These are phyloP conservation scores for Thalassiosira ordinaria DNA, from an alignment of 352 stramenopile species.

Conservation along the genomic window DNA sequence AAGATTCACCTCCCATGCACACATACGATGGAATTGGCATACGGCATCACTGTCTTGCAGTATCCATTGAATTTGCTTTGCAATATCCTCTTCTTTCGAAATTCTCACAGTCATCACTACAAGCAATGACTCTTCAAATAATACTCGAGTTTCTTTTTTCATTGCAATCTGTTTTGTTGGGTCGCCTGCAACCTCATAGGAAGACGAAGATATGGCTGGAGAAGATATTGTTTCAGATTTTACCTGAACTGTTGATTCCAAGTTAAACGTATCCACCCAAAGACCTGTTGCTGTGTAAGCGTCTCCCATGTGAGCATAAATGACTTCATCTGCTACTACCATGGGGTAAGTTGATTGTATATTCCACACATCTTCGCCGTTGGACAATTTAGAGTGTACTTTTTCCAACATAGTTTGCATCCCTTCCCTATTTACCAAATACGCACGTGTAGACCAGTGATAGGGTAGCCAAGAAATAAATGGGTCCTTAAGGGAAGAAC, in stretches of 20 bases:
- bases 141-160: not conserved
- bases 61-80: not conserved
- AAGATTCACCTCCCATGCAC: slow-evolving; percentile 11
- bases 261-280: not conserved
- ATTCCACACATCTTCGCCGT: too few species aligned
- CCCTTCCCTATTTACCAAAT: slow-evolving; percentile 12
- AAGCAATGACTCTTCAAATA: slow-evolving; percentile 1
- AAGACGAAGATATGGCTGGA: too few species aligned
- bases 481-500: too few species aligned
- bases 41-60: not conserved
- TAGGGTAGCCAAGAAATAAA: not conserved
- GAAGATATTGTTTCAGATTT: too few species aligned
- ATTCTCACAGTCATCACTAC: slow-evolving; percentile 3
- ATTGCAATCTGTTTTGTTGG: not conserved
- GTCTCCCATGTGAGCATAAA: not conserved
- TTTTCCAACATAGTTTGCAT: slow-evolving; percentile 11
- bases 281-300: slow-evolving; percentile 13
- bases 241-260: slow-evolving; percentile 9
- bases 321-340: slow-evolving; percentile 11
- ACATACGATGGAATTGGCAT: slow-evolving; percentile 1
- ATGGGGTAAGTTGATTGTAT: too few species aligned
- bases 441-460: slow-evolving; percentile 3
- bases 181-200: too few species aligned
- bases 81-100: not conserved
- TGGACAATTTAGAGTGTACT: slow-evolving; percentile 1